Conservation (phyloP, 73 alveolate genomes). For the Breviolum minutum region DNA sequence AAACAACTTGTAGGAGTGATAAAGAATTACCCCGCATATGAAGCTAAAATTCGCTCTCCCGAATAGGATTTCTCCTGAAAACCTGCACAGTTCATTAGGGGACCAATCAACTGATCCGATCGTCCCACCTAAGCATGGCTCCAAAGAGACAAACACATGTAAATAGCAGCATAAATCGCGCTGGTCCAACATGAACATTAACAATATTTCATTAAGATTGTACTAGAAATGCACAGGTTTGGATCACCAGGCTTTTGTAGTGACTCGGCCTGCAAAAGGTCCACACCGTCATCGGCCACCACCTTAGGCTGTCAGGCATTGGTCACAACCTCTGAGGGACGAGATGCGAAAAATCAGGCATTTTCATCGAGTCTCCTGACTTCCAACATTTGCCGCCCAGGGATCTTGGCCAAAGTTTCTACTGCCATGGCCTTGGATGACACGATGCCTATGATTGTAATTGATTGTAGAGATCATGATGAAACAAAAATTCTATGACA, state of each 20-base stretch:
- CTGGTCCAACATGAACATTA: too few species aligned
- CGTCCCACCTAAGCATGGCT: background rate
- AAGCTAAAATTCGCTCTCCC: too few species aligned
- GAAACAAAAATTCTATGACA: background rate
- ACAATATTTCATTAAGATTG: too few species aligned
- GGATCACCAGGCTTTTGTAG: too few species aligned
- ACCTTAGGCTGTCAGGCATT: background rate
- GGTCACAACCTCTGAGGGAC: background rate
- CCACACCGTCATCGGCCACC: slow-evolving; percentile 81
- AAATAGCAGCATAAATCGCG: background rate
- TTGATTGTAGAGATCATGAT: background rate
- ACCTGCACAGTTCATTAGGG: too few species aligned
- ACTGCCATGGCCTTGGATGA: slow-evolving; percentile 62
- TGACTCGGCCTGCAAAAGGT: background rate
- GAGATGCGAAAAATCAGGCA: background rate
- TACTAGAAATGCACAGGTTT: too few species aligned
- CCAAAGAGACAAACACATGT: background rate
- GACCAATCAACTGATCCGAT: too few species aligned
- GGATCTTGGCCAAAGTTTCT: slow-evolving; percentile 49
- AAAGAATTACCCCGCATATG: too few species aligned
- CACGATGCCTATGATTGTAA: background rate
- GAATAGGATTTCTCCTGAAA: background rate
- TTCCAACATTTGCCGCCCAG: slow-evolving; percentile 84
- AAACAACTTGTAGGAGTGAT: too few species aligned
- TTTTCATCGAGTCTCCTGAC: background rate